A percentile compares a stretch with the other conserved stretches of the same genome.
These are phyloP conservation scores for Geosmithia morbida DNA, from an alignment of 2,329 filamentous ascomycete genomes.

Conservation along the genomic window DNA sequence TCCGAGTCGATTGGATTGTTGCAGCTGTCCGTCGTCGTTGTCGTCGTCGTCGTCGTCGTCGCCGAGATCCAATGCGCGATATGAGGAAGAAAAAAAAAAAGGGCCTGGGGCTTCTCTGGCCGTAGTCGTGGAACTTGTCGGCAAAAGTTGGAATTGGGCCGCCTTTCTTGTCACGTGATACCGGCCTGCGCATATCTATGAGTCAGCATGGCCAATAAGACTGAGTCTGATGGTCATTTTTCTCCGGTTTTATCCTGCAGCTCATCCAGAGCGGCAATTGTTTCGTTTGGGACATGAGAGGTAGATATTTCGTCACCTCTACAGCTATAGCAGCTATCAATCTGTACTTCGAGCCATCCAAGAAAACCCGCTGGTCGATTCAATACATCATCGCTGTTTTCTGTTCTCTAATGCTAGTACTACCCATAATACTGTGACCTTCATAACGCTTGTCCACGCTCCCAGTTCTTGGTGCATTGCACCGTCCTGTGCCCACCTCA, in stretches of 20 bases:
- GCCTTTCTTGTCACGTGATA: constrained; percentile 1
- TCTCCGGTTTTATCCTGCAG: neutral
- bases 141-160: constrained; percentile 3
- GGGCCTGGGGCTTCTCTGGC: neutral
- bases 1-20: neutral
- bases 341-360: no score
- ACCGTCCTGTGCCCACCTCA: no score
- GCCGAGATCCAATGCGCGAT: neutral
- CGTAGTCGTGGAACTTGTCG: no score
- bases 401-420: no score
- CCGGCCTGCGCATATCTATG: neutral
- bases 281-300: neutral
- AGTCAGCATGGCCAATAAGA: neutral
- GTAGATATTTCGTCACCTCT: no score
- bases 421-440: no score
- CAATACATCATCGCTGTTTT: no score
- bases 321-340: no score
- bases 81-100: neutral
- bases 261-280: neutral
- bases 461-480: no score
- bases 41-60: neutral
- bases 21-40: no score
- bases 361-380: no score
- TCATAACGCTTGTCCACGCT: no score
- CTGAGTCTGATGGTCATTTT: neutral